These are phyloP conservation scores for Sporothrix dimorphospora DNA, from an alignment of 2,329 filamentous ascomycete genomes.

Conservation along the genomic window DNA sequence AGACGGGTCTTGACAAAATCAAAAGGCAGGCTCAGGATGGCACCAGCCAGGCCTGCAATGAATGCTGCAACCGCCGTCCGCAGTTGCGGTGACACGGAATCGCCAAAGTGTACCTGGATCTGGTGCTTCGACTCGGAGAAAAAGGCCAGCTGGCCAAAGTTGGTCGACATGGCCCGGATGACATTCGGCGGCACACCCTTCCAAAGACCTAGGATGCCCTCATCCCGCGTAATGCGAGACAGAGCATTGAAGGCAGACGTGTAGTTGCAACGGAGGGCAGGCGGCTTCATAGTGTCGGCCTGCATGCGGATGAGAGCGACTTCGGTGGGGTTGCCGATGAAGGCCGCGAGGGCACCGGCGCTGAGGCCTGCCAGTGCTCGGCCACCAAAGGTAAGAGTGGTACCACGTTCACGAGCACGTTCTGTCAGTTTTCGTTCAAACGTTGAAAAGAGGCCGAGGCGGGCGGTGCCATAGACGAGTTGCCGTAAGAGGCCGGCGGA, in stretches of 20 bases:
- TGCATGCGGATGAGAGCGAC: constrained; percentile 97
- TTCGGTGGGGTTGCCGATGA: constrained; percentile 95
- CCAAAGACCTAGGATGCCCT: constrained; percentile 85
- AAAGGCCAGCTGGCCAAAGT: constrained; percentile 95
- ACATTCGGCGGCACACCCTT: constrained; percentile 87
- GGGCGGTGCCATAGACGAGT: constrained; percentile 94
- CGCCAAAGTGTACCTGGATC: constrained; percentile 70
- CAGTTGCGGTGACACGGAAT: constrained; percentile 57
- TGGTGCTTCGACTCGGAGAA: constrained; percentile 94
- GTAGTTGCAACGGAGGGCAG: constrained; percentile 89
- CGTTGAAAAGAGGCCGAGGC: constrained; percentile 94
- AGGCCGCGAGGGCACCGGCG: constrained; percentile 87
- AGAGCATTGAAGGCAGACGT: constrained; percentile 88
- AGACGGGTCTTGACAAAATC: constrained; percentile 98
- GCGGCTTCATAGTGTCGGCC: constrained; percentile 86
- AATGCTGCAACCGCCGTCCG: constrained; percentile 86
- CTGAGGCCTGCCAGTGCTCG: constrained; percentile 81
- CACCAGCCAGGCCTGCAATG: constrained; percentile 93
- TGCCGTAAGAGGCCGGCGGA: constrained; percentile 90
- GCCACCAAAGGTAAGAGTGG: constrained; percentile 78
- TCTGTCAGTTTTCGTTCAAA: constrained; percentile 73
- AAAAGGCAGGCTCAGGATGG: constrained; percentile 92
- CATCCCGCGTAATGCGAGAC: constrained; percentile 72
- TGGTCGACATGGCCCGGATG: constrained; percentile 93
- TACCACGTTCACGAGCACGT: constrained; percentile 72